Evolutionary conservation across 805 yeast species (phyloP).

Genomic region (Candida sonorensis): DNA sequence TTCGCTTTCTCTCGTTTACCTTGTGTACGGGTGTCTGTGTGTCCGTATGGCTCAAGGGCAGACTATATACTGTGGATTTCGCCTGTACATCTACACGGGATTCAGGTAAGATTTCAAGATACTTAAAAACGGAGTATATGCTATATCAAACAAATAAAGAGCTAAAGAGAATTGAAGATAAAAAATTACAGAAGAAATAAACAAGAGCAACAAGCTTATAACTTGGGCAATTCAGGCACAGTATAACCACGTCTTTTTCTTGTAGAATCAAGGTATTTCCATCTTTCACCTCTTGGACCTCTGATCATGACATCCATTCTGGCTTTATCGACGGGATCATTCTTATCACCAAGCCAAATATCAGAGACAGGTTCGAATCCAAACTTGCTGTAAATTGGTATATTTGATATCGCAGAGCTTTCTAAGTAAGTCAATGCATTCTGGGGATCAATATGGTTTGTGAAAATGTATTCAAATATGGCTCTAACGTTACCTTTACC

Average conservation of each 20-base stretch:
- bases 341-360: conserved; percentile 33
- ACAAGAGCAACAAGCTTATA: too few relatives aligned
- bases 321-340: conserved; percentile 24
- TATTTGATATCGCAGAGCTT: conserved; percentile 37
- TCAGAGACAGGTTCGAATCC: conserved; percentile 45
- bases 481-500: conserved; percentile 52
- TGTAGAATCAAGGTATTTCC: conserved; percentile 22
- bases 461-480: conserved; percentile 42
- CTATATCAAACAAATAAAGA: too few relatives aligned
- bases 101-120: too few relatives aligned
- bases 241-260: conserved; percentile 20
- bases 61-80: too few relatives aligned
- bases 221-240: conserved; percentile 15
- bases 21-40: too few relatives aligned
- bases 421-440: conserved; percentile 42
- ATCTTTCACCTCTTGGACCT: conserved; percentile 26
- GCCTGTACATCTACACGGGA: too few relatives aligned
- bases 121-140: too few relatives aligned
- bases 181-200: too few relatives aligned
- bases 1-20: too few relatives aligned
- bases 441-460: conserved; percentile 35
- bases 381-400: conserved; percentile 47
- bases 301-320: conserved; percentile 34
- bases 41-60: too few relatives aligned
- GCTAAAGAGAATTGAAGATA: too few relatives aligned